Conservation (phyloP, 2,329 filamentous ascomycete genomes). For the Emmonsia crescens region DNA sequence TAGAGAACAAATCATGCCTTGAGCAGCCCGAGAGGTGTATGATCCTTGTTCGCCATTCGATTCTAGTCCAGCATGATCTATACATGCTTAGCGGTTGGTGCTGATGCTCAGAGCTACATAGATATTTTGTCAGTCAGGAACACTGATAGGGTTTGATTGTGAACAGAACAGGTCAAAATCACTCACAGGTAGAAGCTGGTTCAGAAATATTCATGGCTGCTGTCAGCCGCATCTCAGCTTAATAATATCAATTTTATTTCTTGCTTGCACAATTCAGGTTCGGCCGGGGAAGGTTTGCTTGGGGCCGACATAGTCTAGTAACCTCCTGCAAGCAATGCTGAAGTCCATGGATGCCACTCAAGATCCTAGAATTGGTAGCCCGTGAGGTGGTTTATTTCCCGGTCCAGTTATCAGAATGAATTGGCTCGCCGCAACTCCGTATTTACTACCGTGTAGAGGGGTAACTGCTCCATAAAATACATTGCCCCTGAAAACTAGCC, state of each 20-base stretch:
- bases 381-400: neutral
- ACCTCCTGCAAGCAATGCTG: neutral
- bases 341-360: no score
- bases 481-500: neutral
- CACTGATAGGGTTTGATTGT: neutral
- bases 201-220: no score
- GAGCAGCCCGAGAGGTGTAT: neutral
- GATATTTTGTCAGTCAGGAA: neutral
- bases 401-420: neutral
- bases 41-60: constrained; percentile 4
- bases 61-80: neutral
- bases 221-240: no score
- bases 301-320: no score
- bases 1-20: neutral
- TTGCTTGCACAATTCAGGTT: no score
- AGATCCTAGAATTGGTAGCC: neutral
- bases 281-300: neutral
- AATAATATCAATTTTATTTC: no score
- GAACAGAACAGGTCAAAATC: no score
- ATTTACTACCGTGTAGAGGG: no score
- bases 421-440: no score
- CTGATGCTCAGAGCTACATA: neutral
- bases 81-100: neutral
- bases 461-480: neutral
- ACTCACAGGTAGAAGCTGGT: no score